Conservation (phyloP, 495 filamentous ascomycete genomes). For the Chaetomidium leptoderma region DNA sequence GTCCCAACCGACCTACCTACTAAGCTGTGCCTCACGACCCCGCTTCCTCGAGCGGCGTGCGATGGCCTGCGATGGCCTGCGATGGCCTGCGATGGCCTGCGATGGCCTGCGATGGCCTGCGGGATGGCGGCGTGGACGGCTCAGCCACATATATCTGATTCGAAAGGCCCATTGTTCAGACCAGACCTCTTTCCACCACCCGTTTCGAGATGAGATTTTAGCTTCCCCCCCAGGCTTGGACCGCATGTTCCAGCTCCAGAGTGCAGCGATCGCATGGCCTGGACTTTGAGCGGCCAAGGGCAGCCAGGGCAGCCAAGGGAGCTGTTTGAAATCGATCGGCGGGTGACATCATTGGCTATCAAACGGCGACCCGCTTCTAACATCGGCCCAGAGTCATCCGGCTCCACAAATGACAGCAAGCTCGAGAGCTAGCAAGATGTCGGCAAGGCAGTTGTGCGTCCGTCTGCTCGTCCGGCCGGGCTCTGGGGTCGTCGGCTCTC, state of each 20-base stretch:
- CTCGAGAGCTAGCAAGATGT: neutral
- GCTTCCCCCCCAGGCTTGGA: too few relatives aligned
- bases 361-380: conserved; percentile 16
- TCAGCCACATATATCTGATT: conserved; percentile 1
- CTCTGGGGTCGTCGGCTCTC: neutral
- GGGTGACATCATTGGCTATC: conserved; percentile 30
- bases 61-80: too few relatives aligned
- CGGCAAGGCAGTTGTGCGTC: neutral
- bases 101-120: too few relatives aligned
- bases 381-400: conserved; percentile 14
- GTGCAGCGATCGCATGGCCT: neutral
- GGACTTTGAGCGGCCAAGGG: too few relatives aligned
- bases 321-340: conserved; percentile 12
- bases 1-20: neutral
- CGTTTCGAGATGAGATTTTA: neutral
- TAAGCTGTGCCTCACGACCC: conserved; percentile 15
- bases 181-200: neutral
- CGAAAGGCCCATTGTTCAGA: neutral
- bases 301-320: neutral
- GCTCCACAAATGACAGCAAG: conserved; percentile 23
- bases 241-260: neutral
- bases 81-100: too few relatives aligned
- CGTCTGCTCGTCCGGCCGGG: too few relatives aligned
- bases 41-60: conserved; percentile 3
- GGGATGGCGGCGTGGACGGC: neutral